Base-by-base conservation (phyloP, 192 early-diverging fungal species). In the Endogone sp. region DNA sequence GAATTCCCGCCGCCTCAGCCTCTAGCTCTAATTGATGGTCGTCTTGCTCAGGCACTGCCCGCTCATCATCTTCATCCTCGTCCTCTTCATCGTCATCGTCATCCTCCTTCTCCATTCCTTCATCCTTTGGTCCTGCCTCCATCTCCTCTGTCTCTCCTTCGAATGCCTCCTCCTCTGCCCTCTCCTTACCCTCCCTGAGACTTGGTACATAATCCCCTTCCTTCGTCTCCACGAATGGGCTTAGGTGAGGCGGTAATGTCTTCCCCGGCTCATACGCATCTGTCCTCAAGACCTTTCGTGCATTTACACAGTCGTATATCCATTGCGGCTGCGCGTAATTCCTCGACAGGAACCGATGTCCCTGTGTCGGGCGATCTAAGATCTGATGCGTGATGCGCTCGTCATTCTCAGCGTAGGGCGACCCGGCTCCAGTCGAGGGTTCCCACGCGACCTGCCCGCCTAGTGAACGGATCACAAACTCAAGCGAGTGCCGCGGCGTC, bases 251-350 rank as follows among this genome's bases (percentile, higher is more conserved):
- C 20, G 96, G 96, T 60, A 96, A 80, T 4, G 77, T 79, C 74
- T 92, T 86, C 20, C 95, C 97, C 25, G 91, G 84, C 56, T 87
- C 84, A 70, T 99, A 99, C 16, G 77, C 70, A 10, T 82, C 75
- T 16, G 76, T 65, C 23, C 76, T 66, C 60, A 98, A 73, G 30
- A 97, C 75, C 63, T 90, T 88, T 6, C 85, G 78, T 23, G 93
- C 91, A 65, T 99, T 99, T 65, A 97, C 84, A 71, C 87, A 90
- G 76, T 99, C 97, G 81, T 92, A 95, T 21, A 95, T 84, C 97
- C 97, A 99, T 79, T 99, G 97, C n/a, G 97, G 97, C 79, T 98
- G 97, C 37, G 98, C 82, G 69, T 95, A 97, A 11, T 82, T 82
- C 72, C 95, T 88, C 31, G 76, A 71, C 60, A 83, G 69, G 77